phyloP scores from a whole-genome alignment of 108 stramenopile genomes.

The Cyclotella choctawhatcheeana region DNA sequence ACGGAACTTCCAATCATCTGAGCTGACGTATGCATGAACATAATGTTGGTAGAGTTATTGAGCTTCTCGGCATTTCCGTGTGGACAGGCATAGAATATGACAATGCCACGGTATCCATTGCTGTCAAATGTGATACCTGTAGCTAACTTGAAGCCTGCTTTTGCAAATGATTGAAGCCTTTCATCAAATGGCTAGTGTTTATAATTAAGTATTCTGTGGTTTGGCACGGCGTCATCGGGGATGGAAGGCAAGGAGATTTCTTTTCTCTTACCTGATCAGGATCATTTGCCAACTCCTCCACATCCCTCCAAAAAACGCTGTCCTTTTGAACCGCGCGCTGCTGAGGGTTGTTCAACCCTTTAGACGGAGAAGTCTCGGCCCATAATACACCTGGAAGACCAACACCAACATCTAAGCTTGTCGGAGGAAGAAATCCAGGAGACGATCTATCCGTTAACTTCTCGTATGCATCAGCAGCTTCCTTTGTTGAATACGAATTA shows the following conservation, averaged over 20 bases:
- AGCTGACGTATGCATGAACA: conserved; percentile 35
- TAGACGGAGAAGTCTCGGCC: conserved; percentile 23
- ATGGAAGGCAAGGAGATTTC: background rate
- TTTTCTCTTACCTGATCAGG: conserved; percentile 43
- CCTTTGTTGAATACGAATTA: conserved; percentile 1
- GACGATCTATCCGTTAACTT: conserved; percentile 25
- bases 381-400: conserved; percentile 55
- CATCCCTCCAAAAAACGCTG: conserved; percentile 15
- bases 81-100: conserved; percentile 39
- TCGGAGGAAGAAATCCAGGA: conserved; percentile 22
- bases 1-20: conserved; percentile 47
- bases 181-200: conserved; percentile 14
- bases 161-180: conserved; percentile 25
- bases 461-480: background rate
- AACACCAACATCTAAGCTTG: conserved; percentile 33
- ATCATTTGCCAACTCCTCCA: conserved; percentile 37
- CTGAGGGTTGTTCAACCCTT: background rate
- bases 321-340: background rate
- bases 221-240: too few relatives aligned
- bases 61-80: conserved; percentile 24
- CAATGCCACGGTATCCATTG: conserved; percentile 44
- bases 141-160: conserved; percentile 27
- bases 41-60: conserved; percentile 22
- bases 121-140: conserved; percentile 26
- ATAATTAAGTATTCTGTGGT: background rate